These are phyloP conservation scores for Tylopilus intermedius DNA, from an alignment of 768 basidiomycete species.

Conservation along the genomic window DNA sequence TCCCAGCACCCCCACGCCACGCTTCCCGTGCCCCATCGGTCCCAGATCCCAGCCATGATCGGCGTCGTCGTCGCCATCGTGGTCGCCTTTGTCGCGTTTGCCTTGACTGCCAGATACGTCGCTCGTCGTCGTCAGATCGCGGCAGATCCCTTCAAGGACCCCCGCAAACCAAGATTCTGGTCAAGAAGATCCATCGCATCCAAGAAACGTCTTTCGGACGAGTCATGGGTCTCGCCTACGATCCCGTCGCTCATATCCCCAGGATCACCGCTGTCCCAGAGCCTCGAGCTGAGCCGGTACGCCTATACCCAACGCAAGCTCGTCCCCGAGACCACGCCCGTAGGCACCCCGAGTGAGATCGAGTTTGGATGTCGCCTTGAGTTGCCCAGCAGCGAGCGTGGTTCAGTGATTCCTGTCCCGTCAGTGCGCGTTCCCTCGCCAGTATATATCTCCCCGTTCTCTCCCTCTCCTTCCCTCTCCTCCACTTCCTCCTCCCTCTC, in stretches of 20 bases:
- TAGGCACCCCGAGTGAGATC: conserved; percentile 18
- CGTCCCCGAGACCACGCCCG: conserved; percentile 15
- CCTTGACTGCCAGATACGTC: conserved; percentile 6
- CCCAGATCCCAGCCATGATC: conserved; percentile 13
- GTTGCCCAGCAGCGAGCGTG: neutral
- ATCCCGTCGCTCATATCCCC: conserved; percentile 8
- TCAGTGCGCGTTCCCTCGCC: conserved; percentile 19
- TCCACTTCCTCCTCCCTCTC: conserved; percentile 10
- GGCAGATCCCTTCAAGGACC: conserved; percentile 12
- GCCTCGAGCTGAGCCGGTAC: conserved; percentile 11
- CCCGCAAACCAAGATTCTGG: conserved; percentile 3
- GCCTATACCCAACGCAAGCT: conserved; percentile 12
- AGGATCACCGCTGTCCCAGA: conserved; percentile 8
- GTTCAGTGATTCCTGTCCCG: conserved; percentile 1
- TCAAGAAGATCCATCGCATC: neutral
- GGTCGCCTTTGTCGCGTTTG: conserved; percentile 9
- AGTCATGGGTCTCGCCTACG: conserved; percentile 22
- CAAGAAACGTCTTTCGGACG: conserved; percentile 24
- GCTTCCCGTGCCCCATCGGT: conserved; percentile 1
- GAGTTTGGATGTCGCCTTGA: conserved; percentile 16
- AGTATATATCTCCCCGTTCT: conserved; percentile 19
- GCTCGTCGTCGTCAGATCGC: conserved; percentile 10
- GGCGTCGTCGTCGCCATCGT: conserved; percentile 15
- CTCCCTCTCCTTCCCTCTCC: conserved; percentile 14
- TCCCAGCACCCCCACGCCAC: conserved; percentile 10